Conservation (phyloP, 306 rosid genomes). For the Geum urbanum region DNA sequence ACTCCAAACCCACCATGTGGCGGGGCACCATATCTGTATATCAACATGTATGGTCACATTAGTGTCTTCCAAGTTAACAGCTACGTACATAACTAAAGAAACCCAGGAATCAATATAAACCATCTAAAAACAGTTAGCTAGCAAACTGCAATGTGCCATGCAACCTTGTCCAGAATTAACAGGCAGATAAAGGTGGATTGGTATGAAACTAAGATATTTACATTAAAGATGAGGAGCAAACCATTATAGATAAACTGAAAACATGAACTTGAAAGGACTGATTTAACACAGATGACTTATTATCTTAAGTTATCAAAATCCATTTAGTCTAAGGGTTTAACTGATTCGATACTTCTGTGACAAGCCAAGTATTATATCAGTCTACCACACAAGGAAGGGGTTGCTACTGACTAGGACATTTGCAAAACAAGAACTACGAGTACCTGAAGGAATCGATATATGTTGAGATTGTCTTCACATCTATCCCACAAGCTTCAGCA, state of each 20-base stretch:
- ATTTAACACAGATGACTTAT: background rate
- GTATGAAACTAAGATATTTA: too few species aligned
- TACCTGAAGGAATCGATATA: conserved; percentile 93
- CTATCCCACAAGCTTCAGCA: conserved; percentile 76
- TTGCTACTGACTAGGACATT: conserved; percentile 1
- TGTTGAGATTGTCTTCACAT: conserved; percentile 60
- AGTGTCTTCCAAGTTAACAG: background rate
- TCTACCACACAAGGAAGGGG: background rate
- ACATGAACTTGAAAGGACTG: too few species aligned
- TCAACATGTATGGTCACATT: background rate
- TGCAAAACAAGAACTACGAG: background rate
- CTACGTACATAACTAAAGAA: background rate
- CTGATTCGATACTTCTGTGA: background rate
- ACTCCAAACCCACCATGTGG: conserved; percentile 95
- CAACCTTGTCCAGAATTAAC: too few species aligned
- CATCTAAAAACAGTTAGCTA: background rate
- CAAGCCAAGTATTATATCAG: too few species aligned
- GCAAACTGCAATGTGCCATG: too few species aligned
- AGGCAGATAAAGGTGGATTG: too few species aligned
- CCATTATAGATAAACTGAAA: too few species aligned
- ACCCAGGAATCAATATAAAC: background rate
- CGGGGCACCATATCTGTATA: conserved; percentile 80
- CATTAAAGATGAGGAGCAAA: too few species aligned
- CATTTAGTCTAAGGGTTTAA: background rate
- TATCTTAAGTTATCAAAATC: background rate